Base-by-base conservation (phyloP, 1,139 yeast species). In the Candida sojae region DNA sequence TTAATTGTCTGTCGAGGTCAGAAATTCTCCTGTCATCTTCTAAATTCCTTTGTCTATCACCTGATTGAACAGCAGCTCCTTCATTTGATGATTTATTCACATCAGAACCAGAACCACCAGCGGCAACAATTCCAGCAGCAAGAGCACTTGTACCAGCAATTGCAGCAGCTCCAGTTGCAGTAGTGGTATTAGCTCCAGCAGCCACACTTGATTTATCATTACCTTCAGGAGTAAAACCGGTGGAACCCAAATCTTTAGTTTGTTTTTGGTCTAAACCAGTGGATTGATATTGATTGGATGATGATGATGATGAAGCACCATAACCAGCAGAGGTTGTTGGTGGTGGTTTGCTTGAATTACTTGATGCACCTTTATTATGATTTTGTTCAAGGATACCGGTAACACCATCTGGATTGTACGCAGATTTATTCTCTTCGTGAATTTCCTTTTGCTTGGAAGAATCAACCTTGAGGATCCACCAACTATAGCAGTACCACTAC, bases 371-470 rank as follows among this genome's bases (percentile, higher is more conserved):
- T 29, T 43, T 37, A 38, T 31, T 21, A 23, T 41, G 29, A n/a
- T 49, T 52, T 12, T 53, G 56, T 8, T 47, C 50, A 12, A 51
- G 48, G 35, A 60, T 58, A 30, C 56, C 46, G n/a, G 51, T 37
- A n/a, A 64, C 51, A 8, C 72, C 74, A 5, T 53, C 60, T 6
- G 53, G 41, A 46, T 69, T 68, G 56, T 51, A 68, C 12, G 67
- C 61, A 5, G 74, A 69, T 54, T 63, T 70, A 56, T 70, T 70
- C 46, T 59, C 53, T 26, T 51, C 39, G 49, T 69, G 73, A 42
- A 61, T 66, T 31, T 59, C 57, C 10, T 50, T 48, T 11, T 70
- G 68, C 47, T 68, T 68, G 8, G 47, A 31, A 25, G 49, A 46
- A 35, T 38, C 47, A 12, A 37, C 39, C 6, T 39, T 17, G 46